A percentile compares a stretch with the other conserved stretches of the same genome.
Evolutionary conservation across 1,139 yeast species (phyloP).

Genomic region (Geotrichum histeridarum): DNA sequence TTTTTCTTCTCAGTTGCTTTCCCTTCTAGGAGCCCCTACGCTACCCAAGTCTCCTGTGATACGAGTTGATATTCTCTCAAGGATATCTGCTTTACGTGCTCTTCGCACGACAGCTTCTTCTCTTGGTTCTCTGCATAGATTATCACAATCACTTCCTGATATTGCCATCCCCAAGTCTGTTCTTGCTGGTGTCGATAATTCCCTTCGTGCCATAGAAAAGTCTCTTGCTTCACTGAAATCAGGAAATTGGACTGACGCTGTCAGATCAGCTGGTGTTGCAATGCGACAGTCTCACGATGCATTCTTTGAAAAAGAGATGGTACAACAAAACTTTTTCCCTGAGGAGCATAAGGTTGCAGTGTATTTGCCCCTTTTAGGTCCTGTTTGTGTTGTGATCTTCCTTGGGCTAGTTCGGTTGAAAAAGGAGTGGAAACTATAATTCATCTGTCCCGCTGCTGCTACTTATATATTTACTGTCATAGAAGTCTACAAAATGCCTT

Average conservation of each 20-base stretch:
- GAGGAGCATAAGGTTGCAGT: slow-evolving; percentile 94
- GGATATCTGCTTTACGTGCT: slow-evolving; percentile 55
- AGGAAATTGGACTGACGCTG: slow-evolving; percentile 45
- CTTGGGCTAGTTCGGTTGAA: slow-evolving; percentile 44
- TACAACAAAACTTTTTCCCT: slow-evolving; percentile 89
- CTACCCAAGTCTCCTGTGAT: slow-evolving; percentile 50
- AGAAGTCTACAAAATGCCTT: no score
- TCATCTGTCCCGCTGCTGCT: no score
- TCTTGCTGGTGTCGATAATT: slow-evolving; percentile 42
- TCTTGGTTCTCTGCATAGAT: slow-evolving; percentile 61
- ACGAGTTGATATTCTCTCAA: slow-evolving; percentile 61
- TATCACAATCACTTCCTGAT: slow-evolving; percentile 62
- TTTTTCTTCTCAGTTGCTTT: slow-evolving; percentile 70
- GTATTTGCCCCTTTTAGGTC: slow-evolving; percentile 83
- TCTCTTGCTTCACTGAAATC: slow-evolving; percentile 35
- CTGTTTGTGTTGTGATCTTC: slow-evolving; percentile 61
- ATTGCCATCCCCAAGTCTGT: slow-evolving; percentile 80
- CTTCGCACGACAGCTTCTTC: slow-evolving; percentile 49
- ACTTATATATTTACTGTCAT: no score
- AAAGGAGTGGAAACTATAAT: neutral
- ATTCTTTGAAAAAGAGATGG: slow-evolving; percentile 90
- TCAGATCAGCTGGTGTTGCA: slow-evolving; percentile 53
- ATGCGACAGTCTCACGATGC: slow-evolving; percentile 62
- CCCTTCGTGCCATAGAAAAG: slow-evolving; percentile 39
- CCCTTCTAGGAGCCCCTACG: slow-evolving; percentile 62